Evolutionary conservation across 1,139 yeast species (phyloP).

Genomic region (Yamadazyma mexicana): DNA sequence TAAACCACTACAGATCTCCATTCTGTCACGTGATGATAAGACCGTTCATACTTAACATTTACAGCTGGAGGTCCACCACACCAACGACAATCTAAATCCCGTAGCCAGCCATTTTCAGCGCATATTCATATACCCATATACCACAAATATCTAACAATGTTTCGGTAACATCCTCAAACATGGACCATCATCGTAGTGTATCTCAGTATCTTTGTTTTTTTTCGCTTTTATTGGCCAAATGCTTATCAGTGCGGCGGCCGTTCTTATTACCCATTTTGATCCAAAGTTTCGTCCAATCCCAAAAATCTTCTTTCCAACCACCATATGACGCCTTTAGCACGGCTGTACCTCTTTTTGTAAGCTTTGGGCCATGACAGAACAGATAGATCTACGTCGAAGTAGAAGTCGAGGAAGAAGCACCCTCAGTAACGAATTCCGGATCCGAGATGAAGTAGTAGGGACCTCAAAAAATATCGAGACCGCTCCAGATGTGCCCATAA

Average conservation of each 20-base stretch:
- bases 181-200: too few relatives aligned
- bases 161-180: too few relatives aligned
- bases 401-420: conserved; percentile 12
- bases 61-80: too few relatives aligned
- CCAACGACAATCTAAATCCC: too few relatives aligned
- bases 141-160: too few relatives aligned
- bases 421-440: conserved; percentile 10
- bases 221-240: not conserved
- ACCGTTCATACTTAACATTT: too few relatives aligned
- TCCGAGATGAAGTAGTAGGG: conserved; percentile 11
- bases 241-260: conserved; percentile 9
- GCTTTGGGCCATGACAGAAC: conserved; percentile 4
- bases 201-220: not conserved
- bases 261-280: not conserved
- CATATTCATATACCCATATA: too few relatives aligned
- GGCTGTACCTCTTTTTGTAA: too few relatives aligned
- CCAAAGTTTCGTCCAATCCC: not conserved
- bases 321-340: not conserved
- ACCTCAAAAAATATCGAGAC: conserved; percentile 8
- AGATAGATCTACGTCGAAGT: conserved; percentile 5
- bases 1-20: too few relatives aligned
- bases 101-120: too few relatives aligned
- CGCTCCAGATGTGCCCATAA: not conserved
- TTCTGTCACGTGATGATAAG: too few relatives aligned
- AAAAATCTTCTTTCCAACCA: not conserved